phyloP scores from a whole-genome alignment of 495 filamentous ascomycete species.

The Penicillium bovifimosum region DNA sequence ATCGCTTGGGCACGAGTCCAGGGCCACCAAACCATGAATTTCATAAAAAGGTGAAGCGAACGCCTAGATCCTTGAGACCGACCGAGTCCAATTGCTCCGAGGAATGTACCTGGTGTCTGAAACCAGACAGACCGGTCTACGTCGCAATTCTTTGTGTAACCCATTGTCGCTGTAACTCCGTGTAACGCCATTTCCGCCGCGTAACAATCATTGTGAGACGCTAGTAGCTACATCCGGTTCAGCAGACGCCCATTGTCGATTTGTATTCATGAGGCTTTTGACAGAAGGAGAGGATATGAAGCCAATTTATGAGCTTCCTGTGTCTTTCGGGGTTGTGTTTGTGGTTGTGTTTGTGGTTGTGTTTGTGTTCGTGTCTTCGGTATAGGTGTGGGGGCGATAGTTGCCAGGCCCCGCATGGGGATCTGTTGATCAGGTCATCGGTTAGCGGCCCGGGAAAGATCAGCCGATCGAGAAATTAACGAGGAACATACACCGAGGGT shows the following conservation, averaged over 20 bases:
- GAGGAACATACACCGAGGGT: conserved; percentile 29
- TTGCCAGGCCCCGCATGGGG: conserved; percentile 12
- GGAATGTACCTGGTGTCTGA: background rate
- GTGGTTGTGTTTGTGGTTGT: background rate
- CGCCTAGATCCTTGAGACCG: background rate
- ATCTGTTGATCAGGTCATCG: conserved; percentile 4
- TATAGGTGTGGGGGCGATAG: conserved; percentile 9
- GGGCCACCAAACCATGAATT: background rate
- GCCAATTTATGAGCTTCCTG: background rate
- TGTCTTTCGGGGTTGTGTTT: background rate
- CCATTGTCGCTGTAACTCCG: background rate
- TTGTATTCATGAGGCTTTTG: conserved; percentile 3
- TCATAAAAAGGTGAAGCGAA: background rate
- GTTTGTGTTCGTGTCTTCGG: background rate
- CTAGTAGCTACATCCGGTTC: background rate
- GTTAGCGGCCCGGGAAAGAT: background rate
- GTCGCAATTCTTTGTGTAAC: background rate
- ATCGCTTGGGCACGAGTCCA: background rate
- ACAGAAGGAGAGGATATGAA: background rate
- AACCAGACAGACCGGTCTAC: background rate
- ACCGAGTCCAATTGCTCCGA: background rate
- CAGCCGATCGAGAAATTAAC: background rate
- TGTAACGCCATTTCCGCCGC: background rate
- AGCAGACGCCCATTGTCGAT: conserved; percentile 2
- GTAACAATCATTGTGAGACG: background rate